Evolutionary conservation across 179 eudicot species (phyloP), one percentile per base, ranked within the genome.

Genomic region (Carnegiea gigantea): DNA sequence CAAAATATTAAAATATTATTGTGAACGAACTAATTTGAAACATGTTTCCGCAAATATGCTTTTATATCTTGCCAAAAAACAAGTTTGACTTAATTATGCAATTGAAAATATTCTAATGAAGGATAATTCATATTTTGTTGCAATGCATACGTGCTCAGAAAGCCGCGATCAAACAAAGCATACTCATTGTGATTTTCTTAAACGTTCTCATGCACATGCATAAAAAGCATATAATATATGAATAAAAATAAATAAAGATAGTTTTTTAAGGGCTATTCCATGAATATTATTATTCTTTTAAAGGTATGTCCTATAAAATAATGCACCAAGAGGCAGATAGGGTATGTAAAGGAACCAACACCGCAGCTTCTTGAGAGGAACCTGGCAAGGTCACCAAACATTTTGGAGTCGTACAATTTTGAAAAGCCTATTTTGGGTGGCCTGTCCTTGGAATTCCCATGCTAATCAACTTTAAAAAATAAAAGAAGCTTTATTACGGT

Each of bases 371-470:
- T 14, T 65, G 12, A 49, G 51, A 14, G 79, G 75, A 81, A 43
- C 68, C 83, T 81, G 83, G 83, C 83, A 49, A 49, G 57, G 12
- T 36, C 26, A 21, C 33, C 10, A 38, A 21, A 38, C 48, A 43
- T 65, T 57, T 48, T 11, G 13, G 40, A 48, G 79, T 46, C 53
- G 75, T 81, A 48, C 70, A 20, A 28, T 23, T 81, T 81, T 81
- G 75, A 81, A 81, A 77, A 23, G 28, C 51, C 60, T 75, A 48
- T 49, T 74, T 74, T 46, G 68, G 79, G 44, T 81, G 67, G 68
- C 83, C 83, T 49, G 76, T 49, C 26, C 21, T 7, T 59, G 18
- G 59, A 80, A 59, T 6, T 24, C 21, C 9, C 33, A 15, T 5
- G 60, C 78, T 20, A 21, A 2, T 40, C 30, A 23, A 23, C 6